Evolutionary conservation across 139 green algal species (phyloP).

Genomic region (Picochlorum sp.): DNA sequence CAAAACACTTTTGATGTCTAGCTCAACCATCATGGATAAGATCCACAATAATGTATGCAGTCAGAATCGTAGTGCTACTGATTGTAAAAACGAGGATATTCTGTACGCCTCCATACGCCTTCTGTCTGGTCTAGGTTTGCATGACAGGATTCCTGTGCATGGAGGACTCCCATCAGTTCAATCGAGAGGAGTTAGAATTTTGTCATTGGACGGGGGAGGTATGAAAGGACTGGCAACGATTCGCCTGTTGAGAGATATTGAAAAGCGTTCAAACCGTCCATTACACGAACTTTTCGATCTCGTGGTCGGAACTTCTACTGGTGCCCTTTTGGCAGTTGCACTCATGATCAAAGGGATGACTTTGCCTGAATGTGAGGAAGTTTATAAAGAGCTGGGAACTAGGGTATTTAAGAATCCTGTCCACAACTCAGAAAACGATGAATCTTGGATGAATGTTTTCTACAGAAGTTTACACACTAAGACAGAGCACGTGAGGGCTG

Average conservation of each 20-base stretch:
- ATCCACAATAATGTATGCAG: too few species aligned
- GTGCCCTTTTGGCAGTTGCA: slow-evolving; percentile 77
- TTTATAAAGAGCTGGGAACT: slow-evolving; percentile 70
- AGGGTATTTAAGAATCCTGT: slow-evolving; percentile 49
- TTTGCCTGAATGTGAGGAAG: slow-evolving; percentile 71
- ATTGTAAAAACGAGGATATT: too few species aligned
- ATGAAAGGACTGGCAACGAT: slow-evolving; percentile 82
- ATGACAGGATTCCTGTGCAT: slow-evolving; percentile 50
- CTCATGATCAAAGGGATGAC: slow-evolving; percentile 57
- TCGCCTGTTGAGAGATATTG: slow-evolving; percentile 59
- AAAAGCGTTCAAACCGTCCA: slow-evolving; percentile 37
- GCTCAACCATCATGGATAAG: too few species aligned
- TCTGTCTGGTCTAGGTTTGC: slow-evolving; percentile 39
- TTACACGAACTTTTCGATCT: slow-evolving; percentile 88
- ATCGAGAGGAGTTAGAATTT: slow-evolving; percentile 73
- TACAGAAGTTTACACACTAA: slow-evolving; percentile 37
- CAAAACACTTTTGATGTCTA: too few species aligned
- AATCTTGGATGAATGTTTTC: slow-evolving; percentile 47
- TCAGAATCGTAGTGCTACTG: too few species aligned
- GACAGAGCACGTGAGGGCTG: slow-evolving; percentile 29
- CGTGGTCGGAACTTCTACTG: slow-evolving; percentile 72
- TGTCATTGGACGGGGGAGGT: slow-evolving; percentile 90
- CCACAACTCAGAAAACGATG: slow-evolving; percentile 23
- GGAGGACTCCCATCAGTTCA: slow-evolving; percentile 39
- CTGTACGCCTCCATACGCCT: background rate